A percentile compares a stretch with the other conserved stretches of the same genome.
These are phyloP conservation scores for Elaeis guineensis DNA, from an alignment of 176 grass and related monocot genomes.

Conservation along the genomic window DNA sequence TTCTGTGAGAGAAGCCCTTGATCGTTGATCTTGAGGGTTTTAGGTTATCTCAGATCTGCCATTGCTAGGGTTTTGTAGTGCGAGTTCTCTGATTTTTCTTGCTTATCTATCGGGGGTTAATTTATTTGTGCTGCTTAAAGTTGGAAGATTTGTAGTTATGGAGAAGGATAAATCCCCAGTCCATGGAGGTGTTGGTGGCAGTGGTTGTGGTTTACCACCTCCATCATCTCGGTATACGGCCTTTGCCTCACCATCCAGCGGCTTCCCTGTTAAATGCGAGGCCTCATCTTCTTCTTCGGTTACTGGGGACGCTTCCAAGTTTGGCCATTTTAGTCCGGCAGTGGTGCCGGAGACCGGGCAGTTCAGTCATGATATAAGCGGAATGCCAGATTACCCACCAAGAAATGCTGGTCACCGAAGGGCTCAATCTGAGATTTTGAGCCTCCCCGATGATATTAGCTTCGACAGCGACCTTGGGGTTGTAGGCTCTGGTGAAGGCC, in stretches of 20 bases:
- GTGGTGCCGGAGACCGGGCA: too few relatives aligned
- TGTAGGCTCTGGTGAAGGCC: slow-evolving; percentile 33
- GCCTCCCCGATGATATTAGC: slow-evolving; percentile 53
- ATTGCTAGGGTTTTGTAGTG: too few relatives aligned
- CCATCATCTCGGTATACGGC: neutral
- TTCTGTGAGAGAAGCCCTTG: too few relatives aligned
- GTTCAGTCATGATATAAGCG: slow-evolving; percentile 21
- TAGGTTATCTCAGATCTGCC: too few relatives aligned
- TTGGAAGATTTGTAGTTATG: neutral
- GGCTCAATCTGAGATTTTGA: slow-evolving; percentile 69
- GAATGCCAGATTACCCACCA: slow-evolving; percentile 43
- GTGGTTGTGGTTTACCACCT: neutral
- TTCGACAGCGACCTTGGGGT: slow-evolving; percentile 50
- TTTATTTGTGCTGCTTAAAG: neutral
- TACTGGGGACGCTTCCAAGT: too few relatives aligned
- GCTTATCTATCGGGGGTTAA: too few relatives aligned
- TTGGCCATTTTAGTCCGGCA: too few relatives aligned
- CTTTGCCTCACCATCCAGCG: too few relatives aligned
- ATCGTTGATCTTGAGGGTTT: too few relatives aligned
- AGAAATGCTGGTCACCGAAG: slow-evolving; percentile 44
- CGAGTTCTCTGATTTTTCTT: too few relatives aligned
- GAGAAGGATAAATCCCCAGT: slow-evolving; percentile 1
- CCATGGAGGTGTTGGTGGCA: neutral
- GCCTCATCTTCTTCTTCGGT: too few relatives aligned
- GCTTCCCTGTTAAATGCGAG: too few relatives aligned